These are phyloP conservation scores for Chlorella ohadii DNA, from an alignment of 139 green algal genomes.

Conservation along the genomic window DNA sequence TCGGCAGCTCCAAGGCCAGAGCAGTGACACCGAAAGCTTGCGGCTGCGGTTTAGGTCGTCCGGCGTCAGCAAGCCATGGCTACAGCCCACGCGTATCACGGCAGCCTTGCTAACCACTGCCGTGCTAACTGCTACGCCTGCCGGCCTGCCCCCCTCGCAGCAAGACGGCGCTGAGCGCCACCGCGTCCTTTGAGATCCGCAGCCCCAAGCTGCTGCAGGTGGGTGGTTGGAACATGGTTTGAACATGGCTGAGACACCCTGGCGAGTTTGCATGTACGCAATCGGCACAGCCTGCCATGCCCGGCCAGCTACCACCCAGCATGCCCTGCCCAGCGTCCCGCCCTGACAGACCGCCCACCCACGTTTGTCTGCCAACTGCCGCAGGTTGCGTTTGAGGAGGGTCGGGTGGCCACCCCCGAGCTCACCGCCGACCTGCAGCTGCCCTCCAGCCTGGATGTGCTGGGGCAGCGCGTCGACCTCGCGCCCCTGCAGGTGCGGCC, in stretches of 20 bases:
- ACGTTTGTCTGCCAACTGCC: too few species aligned
- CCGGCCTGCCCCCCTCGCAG: neutral
- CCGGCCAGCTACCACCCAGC: too few species aligned
- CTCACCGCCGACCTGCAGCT: constrained; percentile 78
- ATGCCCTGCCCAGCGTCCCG: too few species aligned
- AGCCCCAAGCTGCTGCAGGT: constrained; percentile 90
- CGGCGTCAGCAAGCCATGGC: too few species aligned
- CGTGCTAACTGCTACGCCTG: neutral
- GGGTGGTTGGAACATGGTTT: neutral
- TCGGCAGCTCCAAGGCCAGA: neutral
- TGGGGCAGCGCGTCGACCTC: constrained; percentile 84
- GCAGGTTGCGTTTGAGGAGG: constrained; percentile 57
- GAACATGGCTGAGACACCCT: too few species aligned
- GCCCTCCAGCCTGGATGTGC: constrained; percentile 67
- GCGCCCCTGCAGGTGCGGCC: constrained; percentile 58
- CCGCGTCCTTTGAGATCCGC: constrained; percentile 82
- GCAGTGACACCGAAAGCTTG: too few species aligned
- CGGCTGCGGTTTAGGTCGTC: too few species aligned
- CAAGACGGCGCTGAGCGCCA: constrained; percentile 48
- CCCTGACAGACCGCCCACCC: too few species aligned
- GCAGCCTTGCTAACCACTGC: neutral
- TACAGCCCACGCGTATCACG: too few species aligned
- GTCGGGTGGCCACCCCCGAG: constrained; percentile 73
- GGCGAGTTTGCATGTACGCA: too few species aligned
- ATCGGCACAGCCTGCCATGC: too few species aligned